These are phyloP conservation scores for Haematococcus lacustris DNA, from an alignment of 139 green algal genomes.

Conservation along the genomic window DNA sequence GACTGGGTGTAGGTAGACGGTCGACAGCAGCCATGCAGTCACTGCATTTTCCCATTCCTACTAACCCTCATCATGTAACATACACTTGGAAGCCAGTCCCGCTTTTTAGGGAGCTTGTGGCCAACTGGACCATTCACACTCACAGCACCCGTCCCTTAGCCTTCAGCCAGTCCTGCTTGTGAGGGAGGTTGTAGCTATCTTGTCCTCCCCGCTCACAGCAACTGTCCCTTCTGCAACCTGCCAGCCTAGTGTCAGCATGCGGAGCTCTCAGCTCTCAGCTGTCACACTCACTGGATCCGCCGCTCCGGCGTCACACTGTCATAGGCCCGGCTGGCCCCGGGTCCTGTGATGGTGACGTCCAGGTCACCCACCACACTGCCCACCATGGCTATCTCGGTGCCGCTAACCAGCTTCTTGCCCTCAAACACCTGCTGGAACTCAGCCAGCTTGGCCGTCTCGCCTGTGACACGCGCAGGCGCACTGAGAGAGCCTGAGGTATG, in stretches of 20 bases:
- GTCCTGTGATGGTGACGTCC: constrained; percentile 28
- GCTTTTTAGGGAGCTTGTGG: neutral
- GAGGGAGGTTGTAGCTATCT: too few relatives aligned
- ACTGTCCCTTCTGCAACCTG: neutral
- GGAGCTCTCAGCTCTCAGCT: too few relatives aligned
- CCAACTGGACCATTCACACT: neutral
- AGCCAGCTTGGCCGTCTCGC: constrained; percentile 9
- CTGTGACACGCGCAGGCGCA: constrained; percentile 10
- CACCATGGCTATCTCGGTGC: constrained; percentile 33
- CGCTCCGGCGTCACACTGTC: constrained; percentile 37
- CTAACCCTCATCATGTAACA: too few relatives aligned
- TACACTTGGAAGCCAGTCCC: neutral
- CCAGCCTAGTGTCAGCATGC: neutral
- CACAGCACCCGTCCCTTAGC: too few relatives aligned
- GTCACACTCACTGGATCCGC: constrained; percentile 35
- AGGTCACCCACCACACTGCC: constrained; percentile 32
- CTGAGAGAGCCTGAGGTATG: constrained; percentile 16
- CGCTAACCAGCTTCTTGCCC: constrained; percentile 32
- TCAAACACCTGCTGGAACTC: constrained; percentile 25
- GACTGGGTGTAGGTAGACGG: neutral
- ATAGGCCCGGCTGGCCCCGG: constrained; percentile 9
- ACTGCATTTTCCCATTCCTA: too few relatives aligned
- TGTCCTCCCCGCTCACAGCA: neutral
- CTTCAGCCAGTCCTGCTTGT: too few relatives aligned
- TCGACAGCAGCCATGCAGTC: too few relatives aligned